These are phyloP conservation scores for Cladophialophora immunda DNA, from an alignment of 2,329 filamentous ascomycete genomes.

Conservation along the genomic window DNA sequence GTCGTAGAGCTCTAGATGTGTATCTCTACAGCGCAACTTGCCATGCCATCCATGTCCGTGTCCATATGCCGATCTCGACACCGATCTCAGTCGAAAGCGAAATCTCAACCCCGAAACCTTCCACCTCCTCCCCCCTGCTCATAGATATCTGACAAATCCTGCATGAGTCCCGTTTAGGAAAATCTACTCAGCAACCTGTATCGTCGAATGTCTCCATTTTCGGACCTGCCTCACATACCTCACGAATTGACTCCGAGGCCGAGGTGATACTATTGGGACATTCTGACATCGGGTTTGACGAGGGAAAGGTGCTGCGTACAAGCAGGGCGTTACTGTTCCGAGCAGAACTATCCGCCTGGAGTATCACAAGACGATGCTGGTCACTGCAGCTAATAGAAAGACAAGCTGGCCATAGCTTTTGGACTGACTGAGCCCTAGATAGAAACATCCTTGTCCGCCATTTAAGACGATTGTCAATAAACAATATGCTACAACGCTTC, in stretches of 20 bases:
- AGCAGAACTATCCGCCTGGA: not conserved
- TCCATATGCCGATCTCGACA: not conserved
- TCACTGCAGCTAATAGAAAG: not conserved
- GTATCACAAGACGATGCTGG: not conserved
- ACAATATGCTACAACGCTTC: not conserved
- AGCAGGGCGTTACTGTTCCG: not conserved
- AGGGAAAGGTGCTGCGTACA: not conserved
- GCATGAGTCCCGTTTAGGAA: constrained; percentile 18
- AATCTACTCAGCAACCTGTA: constrained; percentile 13
- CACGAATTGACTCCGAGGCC: not conserved
- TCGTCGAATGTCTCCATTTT: constrained; percentile 20
- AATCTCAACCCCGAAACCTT: not conserved
- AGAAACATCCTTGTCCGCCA: not conserved
- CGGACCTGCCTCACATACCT: not conserved
- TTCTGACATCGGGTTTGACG: not conserved
- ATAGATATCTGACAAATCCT: constrained; percentile 17
- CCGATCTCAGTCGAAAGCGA: not conserved
- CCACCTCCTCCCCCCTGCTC: not conserved
- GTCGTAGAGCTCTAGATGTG: not conserved
- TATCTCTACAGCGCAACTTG: not conserved
- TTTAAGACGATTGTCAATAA: not conserved
- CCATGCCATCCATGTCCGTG: not conserved
- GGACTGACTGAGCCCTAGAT: not conserved
- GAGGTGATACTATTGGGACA: not conserved
- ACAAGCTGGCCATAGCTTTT: not conserved